phyloP scores from a whole-genome alignment of 768 basidiomycete genomes.

The Pulveroboletus frians region DNA sequence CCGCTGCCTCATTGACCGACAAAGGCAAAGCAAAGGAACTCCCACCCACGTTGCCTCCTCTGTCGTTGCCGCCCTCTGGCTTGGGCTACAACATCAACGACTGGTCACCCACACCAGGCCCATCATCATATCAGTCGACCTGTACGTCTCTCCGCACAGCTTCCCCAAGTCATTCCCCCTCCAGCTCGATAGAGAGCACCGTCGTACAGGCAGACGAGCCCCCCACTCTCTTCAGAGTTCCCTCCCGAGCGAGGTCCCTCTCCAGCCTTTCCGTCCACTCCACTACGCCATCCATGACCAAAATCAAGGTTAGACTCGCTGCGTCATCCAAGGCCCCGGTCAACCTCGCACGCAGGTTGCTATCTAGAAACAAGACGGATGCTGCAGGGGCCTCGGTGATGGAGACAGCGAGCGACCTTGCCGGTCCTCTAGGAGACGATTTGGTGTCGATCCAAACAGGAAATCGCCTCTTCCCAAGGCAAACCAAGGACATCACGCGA shows the following conservation, averaged over 20 bases:
- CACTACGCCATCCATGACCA: constrained; percentile 43
- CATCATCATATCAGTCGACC: constrained; percentile 36
- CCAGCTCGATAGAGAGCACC: constrained; percentile 12
- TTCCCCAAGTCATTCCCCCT: constrained; percentile 13
- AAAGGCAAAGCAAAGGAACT: constrained; percentile 54
- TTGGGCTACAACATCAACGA: constrained; percentile 40
- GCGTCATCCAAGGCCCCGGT: constrained; percentile 38
- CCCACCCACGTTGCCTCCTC: constrained; percentile 61
- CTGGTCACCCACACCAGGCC: constrained; percentile 32
- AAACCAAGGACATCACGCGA: constrained; percentile 27
- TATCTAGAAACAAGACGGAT: constrained; percentile 39
- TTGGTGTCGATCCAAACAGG: constrained; percentile 26
- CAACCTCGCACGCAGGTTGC: constrained; percentile 53
- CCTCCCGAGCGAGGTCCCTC: constrained; percentile 50
- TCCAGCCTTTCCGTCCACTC: constrained; percentile 49
- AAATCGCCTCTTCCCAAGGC: constrained; percentile 42
- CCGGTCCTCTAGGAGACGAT: constrained; percentile 11
- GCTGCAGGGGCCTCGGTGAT: constrained; percentile 9
- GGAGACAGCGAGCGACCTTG: constrained; percentile 1
- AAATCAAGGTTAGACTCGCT: constrained; percentile 44
- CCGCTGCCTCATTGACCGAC: constrained; percentile 27
- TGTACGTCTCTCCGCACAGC: constrained; percentile 36
- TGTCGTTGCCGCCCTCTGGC: constrained; percentile 53
- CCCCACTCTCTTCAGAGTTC: constrained; percentile 26
- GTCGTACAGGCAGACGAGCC: constrained; percentile 8